Evolutionary conservation across 306 rosid species (phyloP).

Genomic region (Carpinus viminea): DNA sequence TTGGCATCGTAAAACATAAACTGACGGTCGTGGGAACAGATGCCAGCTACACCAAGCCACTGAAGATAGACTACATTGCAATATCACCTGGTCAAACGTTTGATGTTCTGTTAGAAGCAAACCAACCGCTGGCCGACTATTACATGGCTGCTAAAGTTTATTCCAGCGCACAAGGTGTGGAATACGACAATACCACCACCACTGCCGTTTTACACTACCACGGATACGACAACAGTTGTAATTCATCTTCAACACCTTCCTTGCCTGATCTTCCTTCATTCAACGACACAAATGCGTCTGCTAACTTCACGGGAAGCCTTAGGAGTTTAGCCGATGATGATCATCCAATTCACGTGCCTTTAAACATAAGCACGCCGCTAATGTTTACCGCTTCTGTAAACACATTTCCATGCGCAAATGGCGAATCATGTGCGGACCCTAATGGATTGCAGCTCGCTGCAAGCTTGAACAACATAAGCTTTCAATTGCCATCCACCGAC

Average conservation of each 20-base stretch:
- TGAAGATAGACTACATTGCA: conserved; percentile 40
- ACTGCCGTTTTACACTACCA: conserved; percentile 50
- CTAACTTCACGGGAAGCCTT: conserved; percentile 31
- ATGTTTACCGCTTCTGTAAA: conserved; percentile 45
- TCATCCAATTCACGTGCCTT: conserved; percentile 45
- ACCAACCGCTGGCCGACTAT: conserved; percentile 42
- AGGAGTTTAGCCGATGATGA: conserved; percentile 36
- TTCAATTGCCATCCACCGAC: conserved; percentile 23
- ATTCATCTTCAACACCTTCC: conserved; percentile 21
- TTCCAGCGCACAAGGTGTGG: not conserved
- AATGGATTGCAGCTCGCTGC: conserved; percentile 33
- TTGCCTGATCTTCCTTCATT: conserved; percentile 51
- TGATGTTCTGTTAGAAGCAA: conserved; percentile 45
- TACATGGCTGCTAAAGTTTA: conserved; percentile 64
- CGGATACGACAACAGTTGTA: not conserved
- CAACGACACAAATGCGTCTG: conserved; percentile 43
- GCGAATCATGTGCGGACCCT: conserved; percentile 9
- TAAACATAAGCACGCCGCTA: conserved; percentile 23
- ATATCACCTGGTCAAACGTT: conserved; percentile 63
- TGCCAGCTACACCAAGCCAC: conserved; percentile 55
- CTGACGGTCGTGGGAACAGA: conserved; percentile 59
- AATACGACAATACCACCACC: conserved; percentile 43
- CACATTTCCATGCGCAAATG: conserved; percentile 36
- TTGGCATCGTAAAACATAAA: conserved; percentile 45
- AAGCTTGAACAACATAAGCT: conserved; percentile 67